These are phyloP conservation scores for Leccinum fuscescens DNA, from an alignment of 1,284 basidiomycete species.

Conservation along the genomic window DNA sequence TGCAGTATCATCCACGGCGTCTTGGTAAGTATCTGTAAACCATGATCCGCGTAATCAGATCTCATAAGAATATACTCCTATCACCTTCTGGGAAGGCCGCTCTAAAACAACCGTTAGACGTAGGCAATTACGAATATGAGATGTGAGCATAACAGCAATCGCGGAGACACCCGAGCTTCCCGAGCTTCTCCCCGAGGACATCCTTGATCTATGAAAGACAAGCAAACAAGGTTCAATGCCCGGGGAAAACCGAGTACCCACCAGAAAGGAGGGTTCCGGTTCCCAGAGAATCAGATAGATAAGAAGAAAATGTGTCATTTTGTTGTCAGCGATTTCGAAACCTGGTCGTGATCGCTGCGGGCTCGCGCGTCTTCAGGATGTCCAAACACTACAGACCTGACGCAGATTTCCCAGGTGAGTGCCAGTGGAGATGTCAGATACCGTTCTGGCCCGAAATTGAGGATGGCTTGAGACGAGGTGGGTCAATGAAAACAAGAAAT, in stretches of 20 bases:
- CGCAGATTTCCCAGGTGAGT: not conserved
- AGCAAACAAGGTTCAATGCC: not conserved
- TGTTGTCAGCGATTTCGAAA: not conserved
- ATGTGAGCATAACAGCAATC: not conserved
- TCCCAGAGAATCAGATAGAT: not conserved
- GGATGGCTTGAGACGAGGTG: not conserved
- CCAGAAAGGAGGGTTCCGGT: not conserved
- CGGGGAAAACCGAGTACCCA: not conserved
- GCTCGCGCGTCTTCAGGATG: not conserved
- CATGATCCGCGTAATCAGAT: not conserved
- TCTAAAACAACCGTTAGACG: not conserved
- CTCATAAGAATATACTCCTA: not conserved
- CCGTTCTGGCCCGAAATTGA: not conserved
- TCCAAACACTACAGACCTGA: not conserved
- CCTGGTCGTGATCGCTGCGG: not conserved
- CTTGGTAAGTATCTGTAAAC: not conserved
- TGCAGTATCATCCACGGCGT: not conserved
- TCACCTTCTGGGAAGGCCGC: not conserved
- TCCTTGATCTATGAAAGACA: not conserved
- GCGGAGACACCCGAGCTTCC: not conserved
- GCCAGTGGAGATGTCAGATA: not conserved
- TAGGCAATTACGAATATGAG: not conserved
- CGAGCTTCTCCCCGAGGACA: constrained; percentile 14
- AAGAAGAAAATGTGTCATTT: not conserved
- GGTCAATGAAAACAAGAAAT: not conserved